phyloP scores from a whole-genome alignment of 2,329 filamentous ascomycete species.

The Botrytis hyacinthi region DNA sequence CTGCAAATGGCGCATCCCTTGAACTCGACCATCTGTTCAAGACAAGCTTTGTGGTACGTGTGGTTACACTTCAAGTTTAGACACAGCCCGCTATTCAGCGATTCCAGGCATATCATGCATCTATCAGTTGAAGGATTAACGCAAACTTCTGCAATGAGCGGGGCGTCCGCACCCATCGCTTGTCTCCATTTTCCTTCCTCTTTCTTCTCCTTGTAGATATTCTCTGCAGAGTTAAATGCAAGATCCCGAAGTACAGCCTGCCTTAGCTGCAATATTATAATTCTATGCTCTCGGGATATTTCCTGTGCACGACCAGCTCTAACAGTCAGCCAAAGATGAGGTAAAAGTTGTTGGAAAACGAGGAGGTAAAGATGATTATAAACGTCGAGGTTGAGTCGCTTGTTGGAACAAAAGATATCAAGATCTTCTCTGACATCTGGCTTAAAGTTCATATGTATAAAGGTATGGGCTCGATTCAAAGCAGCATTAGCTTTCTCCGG shows the following conservation, averaged over 20 bases:
- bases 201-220: accelerated
- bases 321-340: background rate
- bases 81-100: background rate
- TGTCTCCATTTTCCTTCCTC: background rate
- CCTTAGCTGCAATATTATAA: background rate
- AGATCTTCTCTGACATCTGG: background rate
- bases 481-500: background rate
- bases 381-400: background rate
- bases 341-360: background rate
- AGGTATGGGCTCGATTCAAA: background rate
- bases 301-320: background rate
- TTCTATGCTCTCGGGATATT: background rate
- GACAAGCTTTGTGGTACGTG: background rate
- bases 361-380: background rate
- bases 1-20: background rate
- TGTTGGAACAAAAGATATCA: background rate
- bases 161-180: background rate
- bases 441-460: background rate
- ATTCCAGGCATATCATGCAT: background rate
- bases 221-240: background rate
- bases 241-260: background rate
- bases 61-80: background rate
- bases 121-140: background rate
- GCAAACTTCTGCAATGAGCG: background rate
- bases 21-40: background rate